Base-by-base conservation (phyloP, 2,329 filamentous ascomycete genomes). In the Aspergillus sclerotialis region DNA sequence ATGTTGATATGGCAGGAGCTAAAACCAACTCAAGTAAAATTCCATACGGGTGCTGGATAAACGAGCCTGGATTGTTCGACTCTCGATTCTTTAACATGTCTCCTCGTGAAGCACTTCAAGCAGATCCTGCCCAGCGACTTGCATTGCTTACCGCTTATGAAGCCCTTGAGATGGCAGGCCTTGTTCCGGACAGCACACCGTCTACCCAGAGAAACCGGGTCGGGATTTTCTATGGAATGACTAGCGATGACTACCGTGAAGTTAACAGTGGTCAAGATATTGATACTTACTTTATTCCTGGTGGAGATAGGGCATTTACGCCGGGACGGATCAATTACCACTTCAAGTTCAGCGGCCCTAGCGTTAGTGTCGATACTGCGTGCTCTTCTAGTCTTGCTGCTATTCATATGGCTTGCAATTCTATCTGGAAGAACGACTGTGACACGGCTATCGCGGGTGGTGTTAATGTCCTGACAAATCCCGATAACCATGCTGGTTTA, bases 391-490 rank as follows among this genome's bases (percentile, higher is more conserved):
- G 78, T 43, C 67, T 84, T 6, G 78, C 82, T 2, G 78, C 81
- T 1, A 78, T 88, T 25, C 77, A 86, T 45, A 62, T 83, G 4
- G 75, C 77, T 10, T 89, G 84, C 61, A 80, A 77, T 4, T 76
- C 84, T 0, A 66, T 88, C 5, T 82, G 80, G 74, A 74, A 75
- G 6, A 76, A 78, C 30, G 85, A 92, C 45, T 83, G 79, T 39
- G 85, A 92, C 53, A 89, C 81, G 5, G 85, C 83, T 1, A 77
- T 88, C 21, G 82, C 84, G 2, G 85, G 86, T 38, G 86, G 86
- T 41, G 65, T 84, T n/a, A 88, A 84, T 35, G 33, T 58, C 8
- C 70, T 88, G 61, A 88, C 83, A 30, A 86, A 86, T 60, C 80
- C 84, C 0, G 83, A 89, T 57, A 83, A 81, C 66, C 86, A 84